These are phyloP conservation scores for Protomyces macrosporus DNA, from an alignment of 1,139 yeast genomes.

Conservation along the genomic window DNA sequence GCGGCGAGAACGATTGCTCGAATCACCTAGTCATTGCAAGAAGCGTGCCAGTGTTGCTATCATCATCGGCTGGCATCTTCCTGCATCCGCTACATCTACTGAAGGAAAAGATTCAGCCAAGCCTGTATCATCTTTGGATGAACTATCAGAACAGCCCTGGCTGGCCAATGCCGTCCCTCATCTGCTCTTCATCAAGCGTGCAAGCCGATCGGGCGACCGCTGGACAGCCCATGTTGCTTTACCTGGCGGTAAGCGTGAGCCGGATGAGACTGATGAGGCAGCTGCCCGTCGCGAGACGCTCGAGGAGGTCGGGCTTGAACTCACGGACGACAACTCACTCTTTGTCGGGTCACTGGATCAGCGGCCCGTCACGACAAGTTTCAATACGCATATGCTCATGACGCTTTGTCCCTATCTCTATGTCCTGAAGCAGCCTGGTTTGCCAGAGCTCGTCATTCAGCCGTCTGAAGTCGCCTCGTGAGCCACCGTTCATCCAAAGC, in stretches of 20 bases:
- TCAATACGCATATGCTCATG: slow-evolving; percentile 35
- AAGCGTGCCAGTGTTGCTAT: not conserved
- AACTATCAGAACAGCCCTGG: not conserved
- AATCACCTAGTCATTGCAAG: not conserved
- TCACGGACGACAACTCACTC: slow-evolving; percentile 29
- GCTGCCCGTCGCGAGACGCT: slow-evolving; percentile 41
- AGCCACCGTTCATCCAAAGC: slow-evolving; percentile 35
- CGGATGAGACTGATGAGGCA: slow-evolving; percentile 37
- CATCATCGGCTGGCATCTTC: not conserved
- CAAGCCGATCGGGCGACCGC: slow-evolving; percentile 39
- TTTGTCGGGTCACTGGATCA: slow-evolving; percentile 41
- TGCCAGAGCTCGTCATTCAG: slow-evolving; percentile 35
- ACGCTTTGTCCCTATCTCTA: slow-evolving; percentile 40
- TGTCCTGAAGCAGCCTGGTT: not conserved
- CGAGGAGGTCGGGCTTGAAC: slow-evolving; percentile 43
- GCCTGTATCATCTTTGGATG: not conserved
- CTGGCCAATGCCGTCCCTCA: slow-evolving; percentile 32
- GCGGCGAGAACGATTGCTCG: not conserved
- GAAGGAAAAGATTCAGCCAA: not conserved
- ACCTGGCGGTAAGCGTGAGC: slow-evolving; percentile 43
- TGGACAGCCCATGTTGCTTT: slow-evolving; percentile 45
- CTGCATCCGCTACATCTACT: not conserved
- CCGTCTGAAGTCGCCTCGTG: slow-evolving; percentile 32
- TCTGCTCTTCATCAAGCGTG: slow-evolving; percentile 41
- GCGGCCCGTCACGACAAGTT: slow-evolving; percentile 38